A percentile compares a stretch with the other conserved stretches of the same genome.
Evolutionary conservation across 495 filamentous ascomycete genomes (phyloP).

Genomic region (Talaromyces stipitatus): DNA sequence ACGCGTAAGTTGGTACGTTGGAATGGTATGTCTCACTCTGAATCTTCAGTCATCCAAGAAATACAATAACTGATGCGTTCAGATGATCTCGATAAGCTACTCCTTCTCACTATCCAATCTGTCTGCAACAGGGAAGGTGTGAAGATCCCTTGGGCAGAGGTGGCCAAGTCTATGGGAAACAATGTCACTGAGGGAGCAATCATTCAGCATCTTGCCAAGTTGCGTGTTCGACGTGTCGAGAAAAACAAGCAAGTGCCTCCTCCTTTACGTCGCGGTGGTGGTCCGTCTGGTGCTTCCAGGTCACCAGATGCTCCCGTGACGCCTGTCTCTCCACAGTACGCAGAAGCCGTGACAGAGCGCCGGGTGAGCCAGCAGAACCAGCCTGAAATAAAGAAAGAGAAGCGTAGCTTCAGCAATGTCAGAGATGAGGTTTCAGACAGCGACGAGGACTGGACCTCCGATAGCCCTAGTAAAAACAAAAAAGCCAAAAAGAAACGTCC

Average conservation of each 20-base stretch:
- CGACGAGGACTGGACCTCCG: slow-evolving; percentile 1
- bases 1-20: slow-evolving; percentile 38
- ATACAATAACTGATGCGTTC: slow-evolving; percentile 1
- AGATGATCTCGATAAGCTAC: slow-evolving; percentile 35
- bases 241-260: slow-evolving; percentile 30
- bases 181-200: slow-evolving; percentile 36
- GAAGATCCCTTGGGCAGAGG: slow-evolving; percentile 32
- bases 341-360: background rate
- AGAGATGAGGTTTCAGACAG: background rate
- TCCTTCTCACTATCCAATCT: slow-evolving; percentile 36
- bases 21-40: slow-evolving; percentile 26
- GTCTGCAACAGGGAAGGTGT: slow-evolving; percentile 26
- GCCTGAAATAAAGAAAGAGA: slow-evolving; percentile 3
- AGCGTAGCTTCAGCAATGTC: background rate
- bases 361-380: background rate
- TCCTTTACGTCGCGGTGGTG: slow-evolving; percentile 24
- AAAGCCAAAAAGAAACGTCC: background rate
- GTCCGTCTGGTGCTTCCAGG: slow-evolving; percentile 5
- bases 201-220: slow-evolving; percentile 40
- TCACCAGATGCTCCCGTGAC: background rate
- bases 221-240: slow-evolving; percentile 25
- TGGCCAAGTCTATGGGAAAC: slow-evolving; percentile 26
- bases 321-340: background rate
- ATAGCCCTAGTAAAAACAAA: slow-evolving; percentile 3
- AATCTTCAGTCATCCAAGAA: background rate